Percentiles rank a stretch among this genome's conserved stretches.
Conservation (phyloP, 1,284 basidiomycete genomes). For the Sanguinoderma infundibulare region DNA sequence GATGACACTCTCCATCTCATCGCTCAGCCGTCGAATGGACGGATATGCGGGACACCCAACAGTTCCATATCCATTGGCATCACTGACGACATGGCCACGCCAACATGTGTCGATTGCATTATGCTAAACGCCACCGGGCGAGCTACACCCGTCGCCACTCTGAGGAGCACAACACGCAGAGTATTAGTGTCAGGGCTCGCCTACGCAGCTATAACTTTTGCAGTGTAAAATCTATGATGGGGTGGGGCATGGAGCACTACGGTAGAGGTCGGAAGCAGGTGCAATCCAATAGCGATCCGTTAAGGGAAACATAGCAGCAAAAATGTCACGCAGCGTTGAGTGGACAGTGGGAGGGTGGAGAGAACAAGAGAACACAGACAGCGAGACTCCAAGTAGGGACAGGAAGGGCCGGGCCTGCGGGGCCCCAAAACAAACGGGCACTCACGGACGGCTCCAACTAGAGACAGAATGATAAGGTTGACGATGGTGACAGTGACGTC, state of each 20-base stretch:
- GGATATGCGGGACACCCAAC: too few relatives aligned
- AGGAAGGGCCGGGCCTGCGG: neutral
- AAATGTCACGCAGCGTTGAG: neutral
- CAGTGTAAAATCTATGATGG: neutral
- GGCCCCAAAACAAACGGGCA: neutral
- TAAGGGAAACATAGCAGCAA: neutral
- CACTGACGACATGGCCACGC: too few relatives aligned
- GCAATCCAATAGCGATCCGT: neutral
- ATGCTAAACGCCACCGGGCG: neutral
- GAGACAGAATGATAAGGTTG: slow-evolving; percentile 10
- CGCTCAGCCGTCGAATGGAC: too few relatives aligned
- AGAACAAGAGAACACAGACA: neutral
- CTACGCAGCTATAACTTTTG: neutral
- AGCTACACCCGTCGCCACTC: neutral
- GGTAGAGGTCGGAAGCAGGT: neutral
- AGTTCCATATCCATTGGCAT: too few relatives aligned
- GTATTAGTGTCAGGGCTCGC: neutral
- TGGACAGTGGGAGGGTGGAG: neutral
- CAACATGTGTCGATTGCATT: neutral
- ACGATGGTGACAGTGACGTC: neutral
- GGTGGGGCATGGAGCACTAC: neutral
- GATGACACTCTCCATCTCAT: too few relatives aligned
- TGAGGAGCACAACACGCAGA: too few relatives aligned
- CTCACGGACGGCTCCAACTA: slow-evolving; percentile 10
- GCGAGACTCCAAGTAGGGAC: slow-evolving; percentile 5